Conservation (phyloP, 768 basidiomycete genomes). For the Dendrothele bispora region DNA sequence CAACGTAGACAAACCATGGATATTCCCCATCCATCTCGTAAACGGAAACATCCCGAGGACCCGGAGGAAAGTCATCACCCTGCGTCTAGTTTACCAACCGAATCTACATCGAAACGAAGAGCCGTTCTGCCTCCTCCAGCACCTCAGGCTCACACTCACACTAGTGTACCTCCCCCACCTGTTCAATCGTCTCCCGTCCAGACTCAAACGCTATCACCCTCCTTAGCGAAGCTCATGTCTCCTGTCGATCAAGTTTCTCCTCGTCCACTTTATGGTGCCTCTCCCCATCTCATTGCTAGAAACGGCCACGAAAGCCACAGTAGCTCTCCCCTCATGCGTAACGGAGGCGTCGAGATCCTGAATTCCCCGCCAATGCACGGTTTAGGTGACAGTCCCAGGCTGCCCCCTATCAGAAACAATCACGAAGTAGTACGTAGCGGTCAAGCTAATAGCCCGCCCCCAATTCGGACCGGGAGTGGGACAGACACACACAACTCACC, state of each 20-base stretch:
- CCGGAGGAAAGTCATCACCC: slow-evolving; percentile 23
- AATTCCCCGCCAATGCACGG: slow-evolving; percentile 8
- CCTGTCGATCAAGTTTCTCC: slow-evolving; percentile 27
- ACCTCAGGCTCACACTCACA: slow-evolving; percentile 14
- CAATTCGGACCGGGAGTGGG: slow-evolving; percentile 2
- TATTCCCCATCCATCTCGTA: slow-evolving; percentile 36
- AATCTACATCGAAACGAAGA: slow-evolving; percentile 37
- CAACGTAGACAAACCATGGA: slow-evolving; percentile 42
- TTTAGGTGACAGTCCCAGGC: not conserved
- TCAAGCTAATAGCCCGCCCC: not conserved
- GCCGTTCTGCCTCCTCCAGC: slow-evolving; percentile 20
- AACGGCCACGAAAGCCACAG: not conserved
- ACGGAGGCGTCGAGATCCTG: slow-evolving; percentile 4
- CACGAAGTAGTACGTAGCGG: slow-evolving; percentile 2
- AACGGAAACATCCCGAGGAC: slow-evolving; percentile 47
- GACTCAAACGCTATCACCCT: slow-evolving; percentile 60
- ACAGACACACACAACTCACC: too few relatives aligned
- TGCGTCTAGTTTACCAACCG: slow-evolving; percentile 18
- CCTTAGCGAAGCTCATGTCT: slow-evolving; percentile 64
- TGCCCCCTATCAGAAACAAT: not conserved
- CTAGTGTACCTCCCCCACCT: slow-evolving; percentile 30
- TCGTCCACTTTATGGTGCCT: not conserved
- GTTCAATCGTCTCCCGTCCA: too few relatives aligned
- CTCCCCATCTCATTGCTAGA: not conserved
- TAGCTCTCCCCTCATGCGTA: slow-evolving; percentile 5